Percentiles rank a stretch among this genome's conserved stretches.
Evolutionary conservation across 441 rosid species (phyloP).

Genomic region (Manihot esculenta): DNA sequence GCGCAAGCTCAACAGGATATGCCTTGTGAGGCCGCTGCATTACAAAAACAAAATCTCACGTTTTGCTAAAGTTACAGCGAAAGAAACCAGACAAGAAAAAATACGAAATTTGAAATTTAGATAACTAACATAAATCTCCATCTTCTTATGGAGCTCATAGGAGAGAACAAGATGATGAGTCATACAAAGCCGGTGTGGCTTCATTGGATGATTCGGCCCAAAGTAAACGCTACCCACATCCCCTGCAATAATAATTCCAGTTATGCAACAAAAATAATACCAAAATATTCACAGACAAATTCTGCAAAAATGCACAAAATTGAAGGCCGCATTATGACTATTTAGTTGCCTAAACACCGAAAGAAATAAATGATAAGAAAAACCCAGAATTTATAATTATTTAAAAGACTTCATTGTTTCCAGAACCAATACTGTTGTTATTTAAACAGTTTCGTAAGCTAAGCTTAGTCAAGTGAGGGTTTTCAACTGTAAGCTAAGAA

Average conservation of each 20-base stretch:
- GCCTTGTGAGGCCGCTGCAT: constrained; percentile 99
- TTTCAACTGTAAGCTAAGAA: neutral
- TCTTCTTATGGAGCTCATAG: constrained; percentile 87
- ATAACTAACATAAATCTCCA: constrained; percentile 74
- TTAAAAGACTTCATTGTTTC: too few relatives aligned
- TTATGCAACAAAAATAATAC: neutral
- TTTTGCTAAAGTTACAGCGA: neutral
- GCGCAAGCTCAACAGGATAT: constrained; percentile 93
- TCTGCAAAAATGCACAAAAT: too few relatives aligned
- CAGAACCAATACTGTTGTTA: too few relatives aligned
- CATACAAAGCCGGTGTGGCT: constrained; percentile 97
- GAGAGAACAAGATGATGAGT: constrained; percentile 96
- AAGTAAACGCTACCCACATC: constrained; percentile 94
- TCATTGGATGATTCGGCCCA: constrained; percentile 99
- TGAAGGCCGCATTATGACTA: too few relatives aligned
- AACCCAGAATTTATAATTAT: neutral
- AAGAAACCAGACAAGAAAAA: constrained; percentile 3
- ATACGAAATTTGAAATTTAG: neutral
- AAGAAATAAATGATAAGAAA: neutral
- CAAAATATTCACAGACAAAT: neutral
- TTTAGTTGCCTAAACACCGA: too few relatives aligned
- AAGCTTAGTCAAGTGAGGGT: neutral
- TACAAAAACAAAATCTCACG: constrained; percentile 12
- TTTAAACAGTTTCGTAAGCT: neutral
- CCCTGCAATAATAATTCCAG: constrained; percentile 48